Base-by-base conservation (phyloP, 352 stramenopile genomes). In the Globisporangium echinulatum region DNA sequence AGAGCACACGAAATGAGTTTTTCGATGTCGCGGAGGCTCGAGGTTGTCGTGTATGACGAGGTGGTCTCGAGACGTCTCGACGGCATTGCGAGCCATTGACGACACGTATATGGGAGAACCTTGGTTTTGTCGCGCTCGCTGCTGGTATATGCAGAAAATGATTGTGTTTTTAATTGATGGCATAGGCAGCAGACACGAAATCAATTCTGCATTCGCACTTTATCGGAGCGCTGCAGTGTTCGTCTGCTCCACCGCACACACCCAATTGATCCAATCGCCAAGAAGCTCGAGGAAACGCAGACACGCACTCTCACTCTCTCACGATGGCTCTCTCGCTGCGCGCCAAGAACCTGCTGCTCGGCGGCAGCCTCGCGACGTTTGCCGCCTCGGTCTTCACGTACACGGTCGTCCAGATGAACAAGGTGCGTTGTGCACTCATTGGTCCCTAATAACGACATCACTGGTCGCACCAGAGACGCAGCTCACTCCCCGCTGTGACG, bases 381-480 rank as follows among this genome's bases (percentile, higher is more conserved):
- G 74, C 77, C 47, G 64, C 70, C 55, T 64, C 78, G 38, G 72
- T 93, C 53, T 93, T 91, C 47, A 62, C 67, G 36, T 93, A 93
- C 69, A 91, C 83, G 39, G 79, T 93, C 51, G 71, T 79, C 58
- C 75, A 93, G 68, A 88, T 93, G 81, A 87, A 73, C 68, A 83
- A 84, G 69, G 83, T 93, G 67, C 53, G 61, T 33, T 33, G 25
- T 33, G 25, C 25, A 33, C 25, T 33, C 25, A 33, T 33, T 33
- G 25, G 25, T 33, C 25, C 25, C 25, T 33, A 33, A 33, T 33
- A 2, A 33, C 25, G 25, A 33, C 25, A 33, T 33, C 25, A 33
- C 25, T 33, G 25, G 25, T 33, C 25, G 25, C 25, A 33, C 25
- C 25, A 33, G 25, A 33, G 25, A 33, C 25, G 25, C 25, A 33